Base-by-base conservation (phyloP, 2,329 filamentous ascomycete genomes). In the Sarocladiaceae sp. region DNA sequence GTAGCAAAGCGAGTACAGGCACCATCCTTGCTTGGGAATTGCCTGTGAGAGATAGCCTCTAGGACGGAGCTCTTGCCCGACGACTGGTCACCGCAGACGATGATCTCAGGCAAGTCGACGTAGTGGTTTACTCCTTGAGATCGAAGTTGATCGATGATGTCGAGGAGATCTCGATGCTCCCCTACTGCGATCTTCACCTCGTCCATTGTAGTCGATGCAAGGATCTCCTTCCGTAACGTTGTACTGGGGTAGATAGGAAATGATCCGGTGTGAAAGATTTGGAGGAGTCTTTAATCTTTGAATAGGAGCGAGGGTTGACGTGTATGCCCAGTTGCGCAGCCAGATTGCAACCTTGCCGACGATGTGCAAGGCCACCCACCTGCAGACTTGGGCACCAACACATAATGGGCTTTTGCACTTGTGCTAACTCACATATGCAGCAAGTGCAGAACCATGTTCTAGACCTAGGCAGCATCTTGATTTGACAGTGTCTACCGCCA, bases 31-130 rank as follows among this genome's bases (percentile, higher is more conserved):
- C 67, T 63, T 0, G 79, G 79, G 48, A 85, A 84, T 0, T 69
- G 67, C 2, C 84, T 68, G 3, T 76, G 70, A 0, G 80, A 80
- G 31, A 85, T 76, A 1, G 78, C 80, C 52, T 84, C 78, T 0
- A 85, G 69, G 0, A 83, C 76, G 0, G 78, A 82, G 45, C 75
- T 81, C 56, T 85, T 85, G 3, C 80, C 80, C 1, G 73, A 72
- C 0, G 73, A 80, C 51, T 82, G 78, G 46, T 82, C 73, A 3
- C 80, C 79, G 42, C 72, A 77, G 11, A 82, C 77, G 21, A 82
- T 72, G 45, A 73, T 69, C 49, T 72, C 61, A 0, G 69, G 70
- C 0, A 72, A 57, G 12, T 63, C 62, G 13, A 73, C 58, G 47
- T 61, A 59, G 5, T 60, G 53, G 35, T 61, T 61, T 24, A 68